These are phyloP conservation scores for Fomitopsis schrenkii DNA, from an alignment of 1,284 basidiomycete genomes.

Conservation along the genomic window DNA sequence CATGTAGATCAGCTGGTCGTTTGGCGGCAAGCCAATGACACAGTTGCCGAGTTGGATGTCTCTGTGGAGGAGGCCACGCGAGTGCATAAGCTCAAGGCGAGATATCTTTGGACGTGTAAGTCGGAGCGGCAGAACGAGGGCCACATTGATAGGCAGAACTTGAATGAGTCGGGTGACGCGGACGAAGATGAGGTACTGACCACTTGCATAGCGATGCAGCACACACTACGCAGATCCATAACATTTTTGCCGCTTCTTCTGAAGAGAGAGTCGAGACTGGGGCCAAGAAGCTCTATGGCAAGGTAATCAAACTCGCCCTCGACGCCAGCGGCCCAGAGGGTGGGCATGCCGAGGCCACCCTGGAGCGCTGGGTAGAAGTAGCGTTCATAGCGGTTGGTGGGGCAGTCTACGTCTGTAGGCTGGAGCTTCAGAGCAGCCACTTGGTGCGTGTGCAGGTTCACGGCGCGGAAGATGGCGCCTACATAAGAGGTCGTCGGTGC, in stretches of 20 bases:
- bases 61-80: constrained; percentile 64
- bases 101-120: constrained; percentile 43
- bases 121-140: neutral
- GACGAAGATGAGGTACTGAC: constrained; percentile 35
- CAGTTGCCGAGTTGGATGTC: constrained; percentile 78
- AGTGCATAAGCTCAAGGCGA: constrained; percentile 69
- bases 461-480: constrained; percentile 68
- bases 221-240: constrained; percentile 67
- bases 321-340: constrained; percentile 55
- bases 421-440: constrained; percentile 72
- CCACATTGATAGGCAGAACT: neutral
- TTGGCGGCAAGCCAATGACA: constrained; percentile 51
- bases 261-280: constrained; percentile 61
- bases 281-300: constrained; percentile 67
- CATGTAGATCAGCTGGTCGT: constrained; percentile 67
- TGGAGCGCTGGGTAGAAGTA: constrained; percentile 65
- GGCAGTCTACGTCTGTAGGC: constrained; percentile 61
- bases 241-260: constrained; percentile 48
- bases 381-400: constrained; percentile 69
- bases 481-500: neutral
- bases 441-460: constrained; percentile 48
- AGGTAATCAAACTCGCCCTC: constrained; percentile 67
- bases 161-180: neutral
- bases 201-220: constrained; percentile 70
- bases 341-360: constrained; percentile 71